These are phyloP conservation scores for Fomitopsis serialis DNA, from an alignment of 768 basidiomycete species.

Conservation along the genomic window DNA sequence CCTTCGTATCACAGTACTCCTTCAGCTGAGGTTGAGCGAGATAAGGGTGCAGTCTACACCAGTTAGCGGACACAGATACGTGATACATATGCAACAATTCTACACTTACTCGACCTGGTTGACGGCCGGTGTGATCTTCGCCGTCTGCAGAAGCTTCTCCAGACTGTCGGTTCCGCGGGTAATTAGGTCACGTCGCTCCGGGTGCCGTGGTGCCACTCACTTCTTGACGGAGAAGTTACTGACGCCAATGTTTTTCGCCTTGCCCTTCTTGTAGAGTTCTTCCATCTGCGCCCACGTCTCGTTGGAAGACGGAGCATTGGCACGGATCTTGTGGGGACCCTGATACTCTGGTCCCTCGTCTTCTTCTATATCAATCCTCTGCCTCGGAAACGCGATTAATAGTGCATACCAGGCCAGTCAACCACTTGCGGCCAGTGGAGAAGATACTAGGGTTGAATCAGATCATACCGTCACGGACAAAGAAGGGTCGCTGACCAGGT, in stretches of 20 bases:
- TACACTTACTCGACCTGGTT: slow-evolving; percentile 29
- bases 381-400: background rate
- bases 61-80: background rate
- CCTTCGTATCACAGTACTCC: slow-evolving; percentile 42
- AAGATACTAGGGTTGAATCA: slow-evolving; percentile 31
- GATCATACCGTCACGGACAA: background rate
- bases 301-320: slow-evolving; percentile 24
- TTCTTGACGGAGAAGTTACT: slow-evolving; percentile 58
- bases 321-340: slow-evolving; percentile 29
- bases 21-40: slow-evolving; percentile 43
- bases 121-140: slow-evolving; percentile 29
- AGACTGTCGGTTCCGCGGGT: slow-evolving; percentile 11
- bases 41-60: slow-evolving; percentile 42
- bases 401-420: slow-evolving; percentile 6
- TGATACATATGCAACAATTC: background rate
- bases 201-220: slow-evolving; percentile 25
- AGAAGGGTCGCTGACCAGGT: background rate
- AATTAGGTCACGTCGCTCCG: background rate
- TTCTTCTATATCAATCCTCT: background rate
- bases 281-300: slow-evolving; percentile 49
- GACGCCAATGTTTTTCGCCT: slow-evolving; percentile 48
- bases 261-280: slow-evolving; percentile 40
- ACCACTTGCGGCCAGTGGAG: slow-evolving; percentile 43
- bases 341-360: slow-evolving; percentile 23
- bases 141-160: slow-evolving; percentile 22